phyloP scores from a whole-genome alignment of 305 asterid species.

The Fraxinus dipetala region DNA sequence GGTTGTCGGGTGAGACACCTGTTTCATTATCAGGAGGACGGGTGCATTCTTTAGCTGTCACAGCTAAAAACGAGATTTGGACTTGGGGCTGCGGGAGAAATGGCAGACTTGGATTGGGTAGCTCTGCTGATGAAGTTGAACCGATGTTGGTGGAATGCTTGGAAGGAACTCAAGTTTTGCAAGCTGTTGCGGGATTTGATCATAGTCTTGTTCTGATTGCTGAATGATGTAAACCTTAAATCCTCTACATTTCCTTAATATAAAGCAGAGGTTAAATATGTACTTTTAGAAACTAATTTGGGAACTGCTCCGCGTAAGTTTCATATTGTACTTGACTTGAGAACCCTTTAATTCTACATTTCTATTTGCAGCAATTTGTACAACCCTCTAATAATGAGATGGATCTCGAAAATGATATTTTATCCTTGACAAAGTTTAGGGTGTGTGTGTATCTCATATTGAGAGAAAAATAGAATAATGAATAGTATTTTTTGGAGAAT shows the following conservation, averaged over 20 bases:
- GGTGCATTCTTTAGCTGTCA: slow-evolving; percentile 68
- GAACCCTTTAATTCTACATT: not conserved
- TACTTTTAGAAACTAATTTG: not conserved
- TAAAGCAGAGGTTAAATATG: not conserved
- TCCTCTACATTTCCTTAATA: not conserved
- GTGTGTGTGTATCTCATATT: no score
- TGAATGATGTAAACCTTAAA: slow-evolving; percentile 28
- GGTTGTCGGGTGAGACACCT: slow-evolving; percentile 44
- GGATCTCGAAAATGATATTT: not conserved
- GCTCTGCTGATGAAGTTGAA: slow-evolving; percentile 71
- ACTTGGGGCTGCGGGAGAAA: slow-evolving; percentile 93
- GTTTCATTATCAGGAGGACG: slow-evolving; percentile 71
- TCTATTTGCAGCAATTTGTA: not conserved
- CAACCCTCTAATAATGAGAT: not conserved
- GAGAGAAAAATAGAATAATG: no score
- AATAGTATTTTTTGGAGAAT: no score
- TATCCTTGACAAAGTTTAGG: not conserved
- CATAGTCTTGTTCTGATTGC: slow-evolving; percentile 67
- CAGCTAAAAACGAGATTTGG: slow-evolving; percentile 59
- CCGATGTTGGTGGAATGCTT: slow-evolving; percentile 58
- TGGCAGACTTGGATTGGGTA: slow-evolving; percentile 81
- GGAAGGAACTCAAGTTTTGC: slow-evolving; percentile 56
- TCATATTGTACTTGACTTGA: not conserved
- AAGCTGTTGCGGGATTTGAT: slow-evolving; percentile 83
- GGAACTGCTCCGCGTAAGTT: not conserved